Conservation (phyloP, 495 filamentous ascomycete genomes). For the Physcia stellaris region DNA sequence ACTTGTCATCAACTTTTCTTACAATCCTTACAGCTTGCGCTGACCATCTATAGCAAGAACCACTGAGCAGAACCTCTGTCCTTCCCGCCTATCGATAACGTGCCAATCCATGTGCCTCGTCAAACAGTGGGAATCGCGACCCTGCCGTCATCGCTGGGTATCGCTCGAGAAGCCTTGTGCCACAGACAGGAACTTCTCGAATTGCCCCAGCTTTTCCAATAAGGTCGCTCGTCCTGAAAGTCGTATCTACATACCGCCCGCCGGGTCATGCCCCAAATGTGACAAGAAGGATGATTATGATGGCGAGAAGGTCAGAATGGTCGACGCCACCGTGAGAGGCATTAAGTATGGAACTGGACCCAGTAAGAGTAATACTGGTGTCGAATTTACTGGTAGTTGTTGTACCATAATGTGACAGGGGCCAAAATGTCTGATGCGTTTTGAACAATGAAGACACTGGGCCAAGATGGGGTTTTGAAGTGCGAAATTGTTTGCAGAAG, state of each 20-base stretch:
- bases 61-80: too few species aligned
- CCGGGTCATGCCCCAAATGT: constrained; percentile 18
- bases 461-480: too few species aligned
- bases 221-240: constrained; percentile 3
- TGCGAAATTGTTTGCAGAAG: too few species aligned
- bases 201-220: constrained; percentile 23
- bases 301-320: constrained; percentile 13
- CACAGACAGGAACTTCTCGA: constrained; percentile 22
- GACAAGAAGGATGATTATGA: constrained; percentile 17
- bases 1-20: neutral
- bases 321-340: constrained; percentile 14
- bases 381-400: neutral
- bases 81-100: neutral
- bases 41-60: neutral
- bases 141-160: constrained; percentile 27
- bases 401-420: constrained; percentile 1
- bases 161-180: constrained; percentile 21
- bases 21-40: neutral
- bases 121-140: constrained; percentile 20
- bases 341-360: constrained; percentile 3
- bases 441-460: too few species aligned
- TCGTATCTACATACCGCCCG: constrained; percentile 4
- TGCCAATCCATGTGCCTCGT: constrained; percentile 25
- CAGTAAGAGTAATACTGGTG: neutral
- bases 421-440: too few species aligned